A percentile compares a stretch with the other conserved stretches of the same genome.
Conservation (phyloP, 331 rosid species). For the Pyrus hybrid region DNA sequence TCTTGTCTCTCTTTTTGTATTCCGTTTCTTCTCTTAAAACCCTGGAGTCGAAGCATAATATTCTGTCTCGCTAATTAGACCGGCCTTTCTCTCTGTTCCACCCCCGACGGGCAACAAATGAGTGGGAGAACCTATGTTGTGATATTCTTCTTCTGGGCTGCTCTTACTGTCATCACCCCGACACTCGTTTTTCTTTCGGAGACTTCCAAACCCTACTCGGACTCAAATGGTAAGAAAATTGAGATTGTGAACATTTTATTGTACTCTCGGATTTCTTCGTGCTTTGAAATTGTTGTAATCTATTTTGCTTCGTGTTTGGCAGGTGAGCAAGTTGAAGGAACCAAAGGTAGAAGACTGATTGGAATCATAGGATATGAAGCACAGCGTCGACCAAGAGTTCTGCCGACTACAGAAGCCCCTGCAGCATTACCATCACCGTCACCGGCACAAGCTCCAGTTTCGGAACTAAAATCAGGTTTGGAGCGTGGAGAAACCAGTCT, state of each 20-base stretch:
- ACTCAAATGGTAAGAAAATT: constrained; percentile 33
- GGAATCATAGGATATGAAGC: constrained; percentile 17
- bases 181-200: constrained; percentile 62
- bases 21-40: neutral
- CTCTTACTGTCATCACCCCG: constrained; percentile 71
- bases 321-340: constrained; percentile 36
- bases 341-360: constrained; percentile 39
- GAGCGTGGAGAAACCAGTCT: neutral
- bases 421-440: constrained; percentile 11
- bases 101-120: constrained; percentile 27
- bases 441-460: neutral
- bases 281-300: neutral
- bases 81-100: neutral
- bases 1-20: neutral
- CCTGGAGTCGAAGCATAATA: neutral
- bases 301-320: constrained; percentile 19
- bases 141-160: constrained; percentile 77
- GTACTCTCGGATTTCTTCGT: neutral
- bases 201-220: constrained; percentile 40
- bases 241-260: neutral
- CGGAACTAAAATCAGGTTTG: neutral
- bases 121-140: constrained; percentile 61
- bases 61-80: neutral
- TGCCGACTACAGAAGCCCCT: constrained; percentile 3
- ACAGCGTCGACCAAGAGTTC: neutral